Base-by-base conservation (phyloP, 345 rosid species). In the Excoecaria cochinchinensis region DNA sequence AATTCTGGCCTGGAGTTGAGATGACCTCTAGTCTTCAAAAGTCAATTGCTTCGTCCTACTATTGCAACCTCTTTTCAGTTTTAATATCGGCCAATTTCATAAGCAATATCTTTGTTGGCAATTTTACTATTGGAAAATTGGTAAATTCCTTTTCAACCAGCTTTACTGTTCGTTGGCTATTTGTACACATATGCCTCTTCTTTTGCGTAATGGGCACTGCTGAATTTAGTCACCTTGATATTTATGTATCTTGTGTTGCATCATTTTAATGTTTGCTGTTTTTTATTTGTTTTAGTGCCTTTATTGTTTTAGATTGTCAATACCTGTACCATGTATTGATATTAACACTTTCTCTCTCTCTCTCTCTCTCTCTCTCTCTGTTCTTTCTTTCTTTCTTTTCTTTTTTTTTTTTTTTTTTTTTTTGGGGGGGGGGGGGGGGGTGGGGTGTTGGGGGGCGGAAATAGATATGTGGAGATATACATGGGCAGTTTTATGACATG, bases 401-500 rank as follows among this genome's bases (percentile, higher is more conserved):
- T 62, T 81, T 46, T 52, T 53, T 40, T 40, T 40, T 40, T 40
- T 40, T 40, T 40, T 40, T 40, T 6, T 40, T 6, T 6, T 40
- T 40, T 42, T 42, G 46, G 46, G 6, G 1, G 31, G 31, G 31
- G 31, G 31, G 31, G n/a, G 46, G 46, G 6, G 1, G 31, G 31
- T n/a, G n/a, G n/a, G n/a, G n/a, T n/a, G n/a, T n/a, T n/a, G 31
- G 31, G 31, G 31, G 1, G 31, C 2, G 40, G 72, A 31, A 67
- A 21, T 77, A 91, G 99, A 88, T 96, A 84, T 96, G 97, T 46
- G 99, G 99, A 75, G 99, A 96, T 77, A 93, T 96, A 72, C 99
- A 96, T 76, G 98, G 99, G 38, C 98, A 96, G 84, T 93, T 96
- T 81, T 93, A 89, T 80, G 99, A 96, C 80, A 86, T 96, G 98